Base-by-base conservation (phyloP, 257 asterid genomes). In the Eustoma russellianum region DNA sequence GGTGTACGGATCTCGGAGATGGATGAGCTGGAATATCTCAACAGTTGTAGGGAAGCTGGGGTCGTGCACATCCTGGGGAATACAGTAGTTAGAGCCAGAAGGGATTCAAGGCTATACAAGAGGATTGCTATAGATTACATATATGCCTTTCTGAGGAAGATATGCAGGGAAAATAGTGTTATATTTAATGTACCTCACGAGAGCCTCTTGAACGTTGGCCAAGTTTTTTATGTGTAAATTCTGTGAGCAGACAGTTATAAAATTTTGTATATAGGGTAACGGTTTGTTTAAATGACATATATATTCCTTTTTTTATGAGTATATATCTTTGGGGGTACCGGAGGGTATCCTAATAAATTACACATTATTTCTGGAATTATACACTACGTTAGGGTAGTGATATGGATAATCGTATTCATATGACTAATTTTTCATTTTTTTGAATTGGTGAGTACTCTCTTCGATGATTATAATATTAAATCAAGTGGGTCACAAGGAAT, bases 111-210 rank as follows among this genome's bases (percentile, higher is more conserved):
- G 72, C 60, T 84, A 53, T 69, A 55, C 50, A 91, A 84, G 91
- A 87, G 70, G 33, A 81, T 91, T 46, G 95, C 94, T 5, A 78
- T 91, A 53, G 95, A 91, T 69, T 91, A 87, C 69, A 40, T 91
- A 33, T 91, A 84, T 69, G 95, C 96, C 0, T 87, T 91, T 70
- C 97, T 91, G 64, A 78, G 95, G 80, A 91, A 85, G 82, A 79
- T 91, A 14, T 91, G 98, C 90, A 82, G 98, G 84, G 98, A 87
- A 66, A 82, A 91, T 65, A 91, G 98, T 74, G 97, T 77, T 28
- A 91, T 91, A 59, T 91, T 91, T 62, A 74, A 91, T 60, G 83
- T 91, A 52, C 98, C 98, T 34, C 98, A 91, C 67, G 98, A 91
- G 57, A 87, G 97, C 81, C 84, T 91, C 17, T 74, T 91, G 63